These are phyloP conservation scores for Russula foetens DNA, from an alignment of 768 basidiomycete species.

Conservation along the genomic window DNA sequence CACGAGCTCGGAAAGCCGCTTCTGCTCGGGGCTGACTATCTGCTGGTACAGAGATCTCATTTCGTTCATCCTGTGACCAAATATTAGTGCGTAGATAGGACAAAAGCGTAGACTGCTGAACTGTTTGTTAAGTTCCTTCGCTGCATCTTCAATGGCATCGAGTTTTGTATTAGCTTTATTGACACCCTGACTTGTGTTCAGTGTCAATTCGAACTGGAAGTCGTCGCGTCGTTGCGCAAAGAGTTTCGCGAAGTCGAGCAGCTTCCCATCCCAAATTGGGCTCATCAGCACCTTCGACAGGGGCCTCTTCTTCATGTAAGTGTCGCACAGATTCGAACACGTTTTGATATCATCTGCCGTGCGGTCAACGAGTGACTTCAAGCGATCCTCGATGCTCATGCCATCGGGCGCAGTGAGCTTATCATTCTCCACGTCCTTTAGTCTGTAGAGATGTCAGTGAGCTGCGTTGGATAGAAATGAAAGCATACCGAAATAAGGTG, in stretches of 20 bases:
- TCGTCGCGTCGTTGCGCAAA: constrained; percentile 24
- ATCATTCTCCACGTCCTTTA: constrained; percentile 25
- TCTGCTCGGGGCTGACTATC: too few relatives aligned
- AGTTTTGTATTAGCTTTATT: constrained; percentile 4
- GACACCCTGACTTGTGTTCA: constrained; percentile 22
- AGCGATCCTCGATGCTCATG: constrained; percentile 27
- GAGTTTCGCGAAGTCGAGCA: too few relatives aligned
- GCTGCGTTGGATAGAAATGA: too few relatives aligned
- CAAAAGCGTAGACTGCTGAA: neutral
- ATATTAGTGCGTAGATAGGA: neutral
- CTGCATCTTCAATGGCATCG: neutral
- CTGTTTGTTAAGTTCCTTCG: constrained; percentile 17
- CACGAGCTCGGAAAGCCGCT: constrained; percentile 1
- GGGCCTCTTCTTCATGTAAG: constrained; percentile 28
- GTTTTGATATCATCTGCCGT: constrained; percentile 27
- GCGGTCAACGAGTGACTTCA: constrained; percentile 25
- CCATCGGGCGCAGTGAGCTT: constrained; percentile 27
- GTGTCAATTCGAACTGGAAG: constrained; percentile 25
- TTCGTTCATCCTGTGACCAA: constrained; percentile 8
- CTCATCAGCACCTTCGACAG: constrained; percentile 26
- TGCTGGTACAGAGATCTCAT: constrained; percentile 10
- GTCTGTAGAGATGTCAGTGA: constrained; percentile 24
- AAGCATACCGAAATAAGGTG: neutral
- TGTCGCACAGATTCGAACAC: constrained; percentile 28
- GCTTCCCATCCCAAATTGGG: constrained; percentile 23